Base-by-base conservation (phyloP, 2,329 filamentous ascomycete species). In the Helicocarpus griseus region DNA sequence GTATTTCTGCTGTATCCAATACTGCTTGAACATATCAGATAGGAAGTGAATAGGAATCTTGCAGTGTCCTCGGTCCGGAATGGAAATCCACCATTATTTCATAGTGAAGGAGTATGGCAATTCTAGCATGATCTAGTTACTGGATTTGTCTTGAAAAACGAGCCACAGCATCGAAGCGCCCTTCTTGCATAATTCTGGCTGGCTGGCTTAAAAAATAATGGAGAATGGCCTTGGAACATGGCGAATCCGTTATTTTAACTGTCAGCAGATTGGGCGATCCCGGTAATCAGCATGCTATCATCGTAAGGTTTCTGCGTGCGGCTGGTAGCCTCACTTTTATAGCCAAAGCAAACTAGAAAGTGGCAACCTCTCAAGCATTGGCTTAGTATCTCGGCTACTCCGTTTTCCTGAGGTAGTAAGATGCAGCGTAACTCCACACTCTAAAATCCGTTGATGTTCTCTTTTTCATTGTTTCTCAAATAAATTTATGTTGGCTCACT, bases 271-370 rank as follows among this genome's bases (percentile, higher is more conserved):
- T 45, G 41, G 41, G 26, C 31, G 26, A 31, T 45, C 26, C n/a
- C n/a, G 14, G 26, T 45, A 21, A 26, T 45, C 41, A 45, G 24
- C 24, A 31, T 45, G 19, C 41, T 45, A 45, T 24, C 29, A 19
- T 22, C n/a, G 41, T 19, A 29, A 44, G 14, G 24, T 44, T 44
- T 44, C 41, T 28, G 41, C 41, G 41, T 14, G n/a, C 24, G 41
- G 26, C 41, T 44, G 41, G 26, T 26, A 45, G 45, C 45, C 45
- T 47, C 45, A 47, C 45, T 47, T 46, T 47, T 36, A 19, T 45
- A 24, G 35, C 31, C 31, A 35, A 11, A 47, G 29, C 45, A 47
- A 47, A 31, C 41, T 31, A 21, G 19, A 26, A 11, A 38, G 19
- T 38, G 19, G 45, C 45, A 47, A 47, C 14, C n/a, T 36, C 45